Evolutionary conservation across 129 eudicot species (phyloP), one percentile per base, ranked within the genome.

Genomic region (Flaveria trinervia): DNA sequence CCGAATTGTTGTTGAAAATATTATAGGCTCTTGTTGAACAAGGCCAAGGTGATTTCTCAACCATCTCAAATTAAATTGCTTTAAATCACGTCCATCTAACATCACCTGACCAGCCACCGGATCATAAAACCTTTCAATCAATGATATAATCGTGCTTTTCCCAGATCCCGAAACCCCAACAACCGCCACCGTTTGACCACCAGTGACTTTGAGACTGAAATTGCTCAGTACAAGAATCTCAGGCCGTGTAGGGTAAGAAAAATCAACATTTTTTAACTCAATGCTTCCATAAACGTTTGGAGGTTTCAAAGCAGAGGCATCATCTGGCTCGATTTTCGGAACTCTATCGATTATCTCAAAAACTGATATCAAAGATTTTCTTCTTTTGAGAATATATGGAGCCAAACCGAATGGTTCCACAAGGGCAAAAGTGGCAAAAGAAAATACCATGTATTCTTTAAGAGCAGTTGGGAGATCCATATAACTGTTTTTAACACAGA

Each of bases 121-220:
- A 64, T 94, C 99, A 17, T 89, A 94, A 74, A 91, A 94, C 77
- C 99, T 91, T 73, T 94, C 94, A 2, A 93, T 85, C 67, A 93
- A 70, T 15, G 98, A 93, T 55, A 93, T 86, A 68, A 93, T 93
- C 11, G 98, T 93, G 86, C 98, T 93, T 81, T 93, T 93, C 20
- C 98, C 98, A 8, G 98, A 93, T 59, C 98, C 98, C 1, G 98
- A 93, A 66, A 93, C 98, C 51, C 98, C 98, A 30, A 93, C 98
- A 33, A 93, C 96, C 14, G 98, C 98, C 3, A 93, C 90, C 7
- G 98, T 93, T 84, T 93, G 98, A 23, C 98, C 98, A 2, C 98
- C 98, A 18, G 77, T 91, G 67, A 93, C 96, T 79, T 88, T 93
- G 36, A 93, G 92, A 71, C 89, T 93, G 78, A 93, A 93, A 72